A percentile compares a stretch with the other conserved stretches of the same genome.
Evolutionary conservation across 2,329 filamentous ascomycete genomes (phyloP).

Genomic region (Falciphora oryzae): DNA sequence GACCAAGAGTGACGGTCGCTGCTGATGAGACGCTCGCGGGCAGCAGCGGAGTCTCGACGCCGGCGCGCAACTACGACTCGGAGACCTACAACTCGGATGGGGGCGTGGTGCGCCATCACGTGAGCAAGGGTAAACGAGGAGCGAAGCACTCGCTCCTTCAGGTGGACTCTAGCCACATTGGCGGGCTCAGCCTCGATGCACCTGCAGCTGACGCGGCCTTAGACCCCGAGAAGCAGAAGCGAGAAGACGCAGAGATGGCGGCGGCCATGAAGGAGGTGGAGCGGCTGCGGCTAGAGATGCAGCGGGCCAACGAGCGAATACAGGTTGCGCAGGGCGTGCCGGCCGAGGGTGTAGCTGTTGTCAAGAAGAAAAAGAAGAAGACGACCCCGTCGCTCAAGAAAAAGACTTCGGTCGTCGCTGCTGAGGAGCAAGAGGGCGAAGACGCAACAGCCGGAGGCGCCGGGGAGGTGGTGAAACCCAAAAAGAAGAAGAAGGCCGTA

Average conservation of each 20-base stretch:
- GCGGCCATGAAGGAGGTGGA: constrained; percentile 87
- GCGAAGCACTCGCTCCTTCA: constrained; percentile 63
- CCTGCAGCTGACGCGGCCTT: constrained; percentile 24
- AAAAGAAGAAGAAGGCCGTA: constrained; percentile 28
- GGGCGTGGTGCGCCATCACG: constrained; percentile 19
- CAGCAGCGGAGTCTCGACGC: constrained; percentile 41
- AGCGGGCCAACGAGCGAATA: constrained; percentile 69
- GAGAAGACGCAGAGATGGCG: constrained; percentile 83
- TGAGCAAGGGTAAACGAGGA: constrained; percentile 51
- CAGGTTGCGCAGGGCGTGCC: constrained; percentile 64
- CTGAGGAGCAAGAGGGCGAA: constrained; percentile 45
- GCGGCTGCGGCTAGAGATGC: constrained; percentile 80
- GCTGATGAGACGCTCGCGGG: constrained; percentile 66
- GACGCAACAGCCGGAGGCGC: constrained; percentile 18
- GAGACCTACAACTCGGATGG: constrained; percentile 46
- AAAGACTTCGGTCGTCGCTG: constrained; percentile 21
- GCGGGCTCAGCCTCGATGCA: constrained; percentile 63
- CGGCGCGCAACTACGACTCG: constrained; percentile 43
- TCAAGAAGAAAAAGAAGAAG: constrained; percentile 63
- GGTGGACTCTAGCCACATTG: constrained; percentile 81
- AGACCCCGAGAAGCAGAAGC: constrained; percentile 61
- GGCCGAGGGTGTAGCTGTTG: constrained; percentile 59
- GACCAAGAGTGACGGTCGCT: constrained; percentile 55
- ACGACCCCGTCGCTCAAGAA: constrained; percentile 31
- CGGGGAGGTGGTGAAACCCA: constrained; percentile 14